Percentiles rank a stretch among this genome's conserved stretches.
phyloP scores from a whole-genome alignment of 768 basidiomycete species.

The Boletus subparvulus region DNA sequence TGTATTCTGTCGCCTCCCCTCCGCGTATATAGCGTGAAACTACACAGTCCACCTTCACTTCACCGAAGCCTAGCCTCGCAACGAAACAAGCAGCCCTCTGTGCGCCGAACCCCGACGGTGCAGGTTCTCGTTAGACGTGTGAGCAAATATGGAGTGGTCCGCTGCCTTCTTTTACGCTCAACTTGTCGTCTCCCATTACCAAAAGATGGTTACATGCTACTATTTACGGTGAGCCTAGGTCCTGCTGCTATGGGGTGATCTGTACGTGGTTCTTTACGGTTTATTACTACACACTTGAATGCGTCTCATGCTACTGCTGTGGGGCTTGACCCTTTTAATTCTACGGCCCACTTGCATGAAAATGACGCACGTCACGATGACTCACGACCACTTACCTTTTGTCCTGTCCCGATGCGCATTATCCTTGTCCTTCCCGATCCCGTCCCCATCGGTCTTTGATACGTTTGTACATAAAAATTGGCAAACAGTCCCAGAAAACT shows the following conservation, averaged over 20 bases:
- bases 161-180: not conserved
- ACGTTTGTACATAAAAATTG: slow-evolving; percentile 27
- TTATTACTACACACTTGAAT: no score
- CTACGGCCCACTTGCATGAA: not conserved
- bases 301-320: not conserved
- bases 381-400: slow-evolving; percentile 1
- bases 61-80: no score
- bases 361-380: not conserved
- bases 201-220: not conserved
- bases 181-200: not conserved
- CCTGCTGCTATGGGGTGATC: no score
- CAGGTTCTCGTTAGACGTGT: not conserved
- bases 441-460: slow-evolving; percentile 3
- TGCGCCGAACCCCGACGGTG: not conserved
- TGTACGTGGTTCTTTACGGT: no score
- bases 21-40: not conserved
- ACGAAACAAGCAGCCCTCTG: no score
- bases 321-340: not conserved
- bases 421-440: not conserved
- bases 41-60: no score
- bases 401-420: not conserved
- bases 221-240: not conserved
- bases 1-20: not conserved
- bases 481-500: slow-evolving; percentile 26
- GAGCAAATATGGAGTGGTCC: not conserved